A percentile compares a stretch with the other conserved stretches of the same genome.
Evolutionary conservation across 345 rosid genomes (phyloP).

Genomic region (Linum trigynum): DNA sequence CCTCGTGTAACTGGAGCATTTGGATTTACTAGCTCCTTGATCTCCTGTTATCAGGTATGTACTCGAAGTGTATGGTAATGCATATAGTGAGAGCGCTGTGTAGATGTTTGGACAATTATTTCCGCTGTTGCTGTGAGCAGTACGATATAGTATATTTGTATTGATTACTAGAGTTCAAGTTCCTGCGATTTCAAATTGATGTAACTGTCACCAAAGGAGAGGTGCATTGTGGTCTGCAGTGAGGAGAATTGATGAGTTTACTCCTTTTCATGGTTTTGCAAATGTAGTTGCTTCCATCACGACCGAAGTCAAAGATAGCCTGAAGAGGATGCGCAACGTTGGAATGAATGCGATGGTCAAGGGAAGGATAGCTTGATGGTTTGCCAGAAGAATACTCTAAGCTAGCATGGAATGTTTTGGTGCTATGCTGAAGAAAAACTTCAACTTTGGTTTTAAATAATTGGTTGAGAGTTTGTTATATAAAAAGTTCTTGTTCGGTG

Average conservation of each 20-base stretch:
- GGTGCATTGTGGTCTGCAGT: too few species aligned
- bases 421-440: not conserved
- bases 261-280: slow-evolving; percentile 2
- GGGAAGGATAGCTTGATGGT: too few species aligned
- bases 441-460: not conserved
- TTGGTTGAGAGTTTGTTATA: not conserved
- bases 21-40: slow-evolving; percentile 72
- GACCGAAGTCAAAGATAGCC: slow-evolving; percentile 43
- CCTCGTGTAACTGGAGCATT: slow-evolving; percentile 89
- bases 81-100: not conserved
- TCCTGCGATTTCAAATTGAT: too few species aligned
- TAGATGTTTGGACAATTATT: too few species aligned
- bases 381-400: too few species aligned
- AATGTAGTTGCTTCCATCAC: slow-evolving; percentile 62
- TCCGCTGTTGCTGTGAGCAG: too few species aligned
- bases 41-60: slow-evolving; percentile 91
- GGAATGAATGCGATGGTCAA: not conserved
- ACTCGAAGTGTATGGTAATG: not conserved
- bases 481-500: not conserved
- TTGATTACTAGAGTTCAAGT: too few species aligned
- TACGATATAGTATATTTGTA: too few species aligned
- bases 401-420: not conserved
- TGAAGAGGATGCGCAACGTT: slow-evolving; percentile 17
- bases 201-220: too few species aligned
- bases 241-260: not conserved